These are phyloP conservation scores for Buddleja alternifolia DNA, from an alignment of 257 asterid genomes.

Conservation along the genomic window DNA sequence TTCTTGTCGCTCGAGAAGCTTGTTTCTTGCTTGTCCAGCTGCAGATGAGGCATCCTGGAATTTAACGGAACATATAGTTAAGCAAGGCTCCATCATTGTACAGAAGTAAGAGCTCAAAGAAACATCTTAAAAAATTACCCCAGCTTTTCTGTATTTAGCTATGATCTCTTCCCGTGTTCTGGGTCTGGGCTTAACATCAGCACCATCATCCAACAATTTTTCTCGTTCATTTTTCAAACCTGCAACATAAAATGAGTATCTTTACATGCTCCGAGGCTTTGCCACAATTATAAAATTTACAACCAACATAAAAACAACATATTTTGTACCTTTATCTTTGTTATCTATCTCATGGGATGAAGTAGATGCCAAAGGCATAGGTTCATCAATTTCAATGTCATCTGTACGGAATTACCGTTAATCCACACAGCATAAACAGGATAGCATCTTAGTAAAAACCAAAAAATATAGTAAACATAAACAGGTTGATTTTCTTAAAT, in stretches of 20 bases:
- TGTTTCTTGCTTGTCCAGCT: slow-evolving; percentile 86
- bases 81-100: slow-evolving; percentile 9
- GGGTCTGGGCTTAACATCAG: slow-evolving; percentile 60
- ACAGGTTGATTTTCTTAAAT: neutral
- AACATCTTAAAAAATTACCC: slow-evolving; percentile 49
- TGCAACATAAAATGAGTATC: slow-evolving; percentile 36
- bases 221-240: slow-evolving; percentile 61
- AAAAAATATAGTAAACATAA: neutral
- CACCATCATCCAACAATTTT: slow-evolving; percentile 53
- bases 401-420: slow-evolving; percentile 46
- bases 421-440: slow-evolving; percentile 29
- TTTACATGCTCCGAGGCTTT: slow-evolving; percentile 17
- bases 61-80: slow-evolving; percentile 23
- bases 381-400: slow-evolving; percentile 87
- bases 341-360: slow-evolving; percentile 49
- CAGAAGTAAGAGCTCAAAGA: slow-evolving; percentile 21
- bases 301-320: slow-evolving; percentile 19
- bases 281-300: slow-evolving; percentile 20
- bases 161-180: slow-evolving; percentile 83
- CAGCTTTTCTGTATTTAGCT: slow-evolving; percentile 82
- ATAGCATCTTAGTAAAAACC: slow-evolving; percentile 18
- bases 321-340: slow-evolving; percentile 46
- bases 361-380: slow-evolving; percentile 48
- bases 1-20: slow-evolving; percentile 88
- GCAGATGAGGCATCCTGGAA: slow-evolving; percentile 86